Base-by-base conservation (phyloP, 805 yeast species). In the Wickerhamiella alocasiicola region DNA sequence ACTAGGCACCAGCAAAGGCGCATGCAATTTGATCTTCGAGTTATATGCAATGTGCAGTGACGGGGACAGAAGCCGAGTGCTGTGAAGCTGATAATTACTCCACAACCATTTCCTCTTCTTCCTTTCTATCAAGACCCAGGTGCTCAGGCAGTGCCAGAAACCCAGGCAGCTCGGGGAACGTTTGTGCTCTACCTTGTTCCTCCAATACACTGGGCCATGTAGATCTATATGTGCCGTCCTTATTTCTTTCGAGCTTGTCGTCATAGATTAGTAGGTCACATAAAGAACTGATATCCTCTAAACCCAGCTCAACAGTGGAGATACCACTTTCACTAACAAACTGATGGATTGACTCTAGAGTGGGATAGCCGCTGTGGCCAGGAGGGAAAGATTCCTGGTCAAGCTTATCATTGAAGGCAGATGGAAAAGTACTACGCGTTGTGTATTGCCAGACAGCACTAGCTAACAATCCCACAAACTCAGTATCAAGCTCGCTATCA, bases 401-500 rank as follows among this genome's bases (percentile, higher is more conserved):
- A 3, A 36, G 46, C 3, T 48, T 56, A 9, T 49, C 48, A 6
- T 67, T 71, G 56, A 81, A 77, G 16, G 81, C 81, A 42, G 73
- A 66, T 3, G 96, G 95, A 54, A 67, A 81, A 0, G 95, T 73
- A 50, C 71, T 74, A 24, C 76, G 71, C 2, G 88, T 81, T 7
- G 83, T 77, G 59, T 65, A 88, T 49, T 91, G 68, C 95, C 96
- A 91, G 6, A 87, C 76, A 31, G 87, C 87, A 16, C 83, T 75
- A 49, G 83, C 60, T 42, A 91, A 63, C 36, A 84, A 75, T 49
- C 83, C 88, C 44, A 91, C 87, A 54, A 91, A 91, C 59, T 88
- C 97, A 2, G 84, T 76, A 56, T 91, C 98, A 43, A 91, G 67
- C 60, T 91, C 97, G 26, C 87, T 76, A 56, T 91, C 98, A 0